Evolutionary conservation across 768 basidiomycete species (phyloP), one percentile per base, ranked within the genome.

Genomic region (Leccinum boreale): DNA sequence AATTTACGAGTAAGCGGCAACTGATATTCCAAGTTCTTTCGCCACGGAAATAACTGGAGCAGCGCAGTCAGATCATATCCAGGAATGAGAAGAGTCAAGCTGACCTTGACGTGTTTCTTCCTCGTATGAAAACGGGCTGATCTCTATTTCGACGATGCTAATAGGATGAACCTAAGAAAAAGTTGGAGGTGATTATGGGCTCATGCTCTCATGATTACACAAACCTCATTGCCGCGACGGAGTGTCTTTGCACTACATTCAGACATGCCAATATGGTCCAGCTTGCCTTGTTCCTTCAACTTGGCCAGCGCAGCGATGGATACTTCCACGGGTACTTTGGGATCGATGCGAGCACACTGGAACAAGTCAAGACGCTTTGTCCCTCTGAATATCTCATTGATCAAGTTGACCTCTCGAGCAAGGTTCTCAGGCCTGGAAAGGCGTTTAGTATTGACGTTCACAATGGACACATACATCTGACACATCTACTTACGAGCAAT

Each of bases 81-180:
- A 15, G 11, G 26, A 44, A 33, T 12, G 0, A 21, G 48, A 14
- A 45, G 9, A 19, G 24, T 14, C 6, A 11, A 9, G 7, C 50
- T 24, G 36, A 76, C 78, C 78, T 17, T 78, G 73, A 62, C 76
- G 77, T 15, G 82, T 78, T 53, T 83, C 76, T 23, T 76, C 73
- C 58, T 83, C 82, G 52, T 83, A 84, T 2, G 80, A 75, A 78
- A 83, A 86, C 2, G 82, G 78, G 63, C 83, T 86, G 44, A 86
- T 72, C 67, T 90, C 89, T 52, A 89, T 85, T 67, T 90, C 86
- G 8, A 85, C 82, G 15, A 80, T 75, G 12, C 81, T 75, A 57
- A 87, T 78, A 2, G 81, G 83, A 47, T 79, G 74, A 10, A 86
- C 73, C 80, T 85, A 49, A 5, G 9, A 19, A 24, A 48, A 9